A percentile compares a stretch with the other conserved stretches of the same genome.
phyloP scores from a whole-genome alignment of 2,329 filamentous ascomycete genomes.

The Coniochaeta prunicola region DNA sequence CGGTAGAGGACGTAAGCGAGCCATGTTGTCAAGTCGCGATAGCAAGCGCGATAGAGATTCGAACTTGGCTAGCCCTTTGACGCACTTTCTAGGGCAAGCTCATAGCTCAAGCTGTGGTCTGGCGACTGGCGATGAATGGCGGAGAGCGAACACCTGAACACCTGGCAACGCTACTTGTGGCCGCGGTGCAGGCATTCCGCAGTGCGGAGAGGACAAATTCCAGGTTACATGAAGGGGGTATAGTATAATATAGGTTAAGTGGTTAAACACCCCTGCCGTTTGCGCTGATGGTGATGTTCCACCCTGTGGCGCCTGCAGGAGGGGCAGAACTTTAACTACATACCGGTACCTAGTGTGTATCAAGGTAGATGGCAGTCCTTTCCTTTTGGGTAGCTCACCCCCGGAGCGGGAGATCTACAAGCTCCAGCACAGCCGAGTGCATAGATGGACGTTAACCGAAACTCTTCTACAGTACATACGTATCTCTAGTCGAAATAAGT shows the following conservation, averaged over 20 bases:
- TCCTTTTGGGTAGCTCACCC: background rate
- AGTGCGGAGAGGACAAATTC: background rate
- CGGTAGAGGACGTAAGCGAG: conserved; percentile 2
- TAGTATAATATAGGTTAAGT: background rate
- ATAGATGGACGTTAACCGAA: too few relatives aligned
- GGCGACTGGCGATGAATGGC: background rate
- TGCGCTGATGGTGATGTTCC: background rate
- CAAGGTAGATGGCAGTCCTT: too few relatives aligned
- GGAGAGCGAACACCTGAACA: background rate
- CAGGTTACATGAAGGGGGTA: background rate
- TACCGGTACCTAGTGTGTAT: too few relatives aligned
- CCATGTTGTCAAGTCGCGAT: background rate
- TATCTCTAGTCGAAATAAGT: too few relatives aligned
- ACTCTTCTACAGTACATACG: too few relatives aligned
- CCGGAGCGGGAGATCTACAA: background rate
- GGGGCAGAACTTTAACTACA: too few relatives aligned
- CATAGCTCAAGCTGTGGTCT: background rate
- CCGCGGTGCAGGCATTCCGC: background rate
- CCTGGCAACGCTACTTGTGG: background rate
- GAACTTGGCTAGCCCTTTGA: background rate
- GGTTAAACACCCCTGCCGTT: background rate
- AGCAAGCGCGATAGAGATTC: background rate
- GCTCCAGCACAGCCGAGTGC: background rate
- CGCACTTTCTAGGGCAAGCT: background rate
- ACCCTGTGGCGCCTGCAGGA: background rate